These are phyloP conservation scores for Xylaria sp. DNA, from an alignment of 2,329 filamentous ascomycete genomes.

Conservation along the genomic window DNA sequence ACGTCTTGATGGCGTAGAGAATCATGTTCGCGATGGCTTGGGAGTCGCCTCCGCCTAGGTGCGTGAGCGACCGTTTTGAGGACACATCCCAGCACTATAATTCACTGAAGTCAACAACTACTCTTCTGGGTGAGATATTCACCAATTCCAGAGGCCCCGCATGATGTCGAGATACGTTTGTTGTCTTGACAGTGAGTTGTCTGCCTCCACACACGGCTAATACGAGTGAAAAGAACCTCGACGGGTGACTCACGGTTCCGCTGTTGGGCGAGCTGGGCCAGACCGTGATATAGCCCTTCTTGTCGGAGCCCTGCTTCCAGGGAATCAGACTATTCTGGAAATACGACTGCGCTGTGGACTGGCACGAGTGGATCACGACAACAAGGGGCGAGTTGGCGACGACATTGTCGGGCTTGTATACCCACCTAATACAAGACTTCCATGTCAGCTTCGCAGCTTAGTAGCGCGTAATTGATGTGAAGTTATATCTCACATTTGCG, in stretches of 20 bases:
- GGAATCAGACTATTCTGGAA: conserved; percentile 53
- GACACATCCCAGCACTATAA: conserved; percentile 66
- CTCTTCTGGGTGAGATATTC: no score
- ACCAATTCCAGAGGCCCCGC: no score
- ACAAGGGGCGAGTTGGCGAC: conserved; percentile 51
- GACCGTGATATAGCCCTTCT: conserved; percentile 57
- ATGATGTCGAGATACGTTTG: no score
- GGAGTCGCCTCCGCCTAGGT: conserved; percentile 51
- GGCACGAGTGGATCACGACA: conserved; percentile 54
- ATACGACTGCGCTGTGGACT: conserved; percentile 52
- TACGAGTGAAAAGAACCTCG: no score
- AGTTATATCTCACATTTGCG: conserved; percentile 48
- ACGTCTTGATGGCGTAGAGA: conserved; percentile 48
- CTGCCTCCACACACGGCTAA: no score
- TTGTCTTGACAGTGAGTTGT: no score
- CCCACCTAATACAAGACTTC: conserved; percentile 39
- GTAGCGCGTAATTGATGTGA: background rate
- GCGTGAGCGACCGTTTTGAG: conserved; percentile 53
- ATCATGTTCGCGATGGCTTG: conserved; percentile 56
- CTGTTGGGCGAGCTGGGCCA: conserved; percentile 62
- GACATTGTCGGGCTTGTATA: conserved; percentile 53
- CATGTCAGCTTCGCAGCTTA: conserved; percentile 15
- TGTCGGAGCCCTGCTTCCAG: conserved; percentile 51
- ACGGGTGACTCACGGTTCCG: conserved; percentile 44
- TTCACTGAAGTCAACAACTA: no score